Base-by-base conservation (phyloP, 352 stramenopile genomes). In the Pythium brachiatum region DNA sequence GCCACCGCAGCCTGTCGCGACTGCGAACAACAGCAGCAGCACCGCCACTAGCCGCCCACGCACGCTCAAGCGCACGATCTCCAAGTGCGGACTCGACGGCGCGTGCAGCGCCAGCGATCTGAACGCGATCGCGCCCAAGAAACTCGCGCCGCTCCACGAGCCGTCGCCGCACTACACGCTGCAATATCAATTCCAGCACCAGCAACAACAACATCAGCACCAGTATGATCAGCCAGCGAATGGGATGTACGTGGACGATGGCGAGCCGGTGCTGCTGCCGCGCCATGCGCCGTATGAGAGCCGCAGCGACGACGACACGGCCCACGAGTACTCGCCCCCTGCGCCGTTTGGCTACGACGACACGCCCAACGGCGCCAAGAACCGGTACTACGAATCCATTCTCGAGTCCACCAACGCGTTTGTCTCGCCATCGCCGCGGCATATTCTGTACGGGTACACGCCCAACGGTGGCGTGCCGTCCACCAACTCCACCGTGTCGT, bases 31-130 rank as follows among this genome's bases (percentile, higher is more conserved):
- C 21, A 44, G 2, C n/a, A 25, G 23, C 13, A 48, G 36, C 27
- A 51, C n/a, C 59, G 12, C 36, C 15, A 39, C 48, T 18, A 26
- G 32, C 1, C 58, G 58, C 0, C 21, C 54, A 43, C 67, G 60
- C 23, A 53, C 65, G 46, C 79, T 91, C 50, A 91, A 91, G 68
- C 79, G 81, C 60, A 91, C 81, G 23, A 89, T 91, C 69, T 91
- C 81, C 60, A 89, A 91, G 70, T 91, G 79, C 57, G 78, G 75
- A 26, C 80, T 90, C 68, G 73, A 81, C 58, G 65, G 53, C 23
- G 64, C 56, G 15, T 46, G 41, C 38, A 73, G 69, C 55, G 59
- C 60, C 51, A 60, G 59, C 43, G 47, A 66, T 13, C 29, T 60
- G 27, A 56, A 53, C 31, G 41, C 36, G 11, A 47, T 75, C 38